Evolutionary conservation across 495 filamentous ascomycete species (phyloP), one percentile per base, ranked within the genome.

Genomic region (Talaromyces nanjingensis): DNA sequence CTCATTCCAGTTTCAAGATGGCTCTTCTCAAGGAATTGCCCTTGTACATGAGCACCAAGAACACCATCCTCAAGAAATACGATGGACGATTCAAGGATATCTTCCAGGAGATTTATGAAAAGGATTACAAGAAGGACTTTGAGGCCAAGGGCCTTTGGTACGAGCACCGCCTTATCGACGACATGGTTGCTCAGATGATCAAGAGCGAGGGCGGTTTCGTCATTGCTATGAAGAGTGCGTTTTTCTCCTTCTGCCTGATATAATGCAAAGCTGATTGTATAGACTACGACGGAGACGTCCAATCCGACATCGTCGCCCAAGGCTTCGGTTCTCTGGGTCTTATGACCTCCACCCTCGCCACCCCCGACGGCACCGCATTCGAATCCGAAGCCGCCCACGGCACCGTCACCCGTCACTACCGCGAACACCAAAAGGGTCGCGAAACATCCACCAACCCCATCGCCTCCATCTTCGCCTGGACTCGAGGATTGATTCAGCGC

Each of bases 171-270:
- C 82, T 98, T 64, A 98, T 98, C 71, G 94, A 98, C 79, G 94
- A 98, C 80, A 98, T 98, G 94, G 94, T 98, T 63, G 94, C 94
- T 57, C 93, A 98, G 85, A 98, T 98, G 94, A 91, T 98, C 83
- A 98, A 98, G 87, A 91, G 87, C 77, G 87, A 88, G 69, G 92
- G 94, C 65, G 94, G 94, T 64, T 96, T 90, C 77, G 84, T 98
- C 74, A 98, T 98, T 84, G 94, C 94, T 64, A 83, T 98, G 71
- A 98, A 98, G 87, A 98, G 90, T 92, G 73, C 72, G 88, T 80
- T 34, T 56, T 42, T 45, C 59, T 49, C 20, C 54, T 18, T 33
- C 20, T 25, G 12, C 60, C 29, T 52, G 27, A 0, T 4, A 66
- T 18, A 18, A 27, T 27, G 1, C 27, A 14, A 18, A 12, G 24